Evolutionary conservation across 139 green algal genomes (phyloP).

Genomic region (Microglena sp.): DNA sequence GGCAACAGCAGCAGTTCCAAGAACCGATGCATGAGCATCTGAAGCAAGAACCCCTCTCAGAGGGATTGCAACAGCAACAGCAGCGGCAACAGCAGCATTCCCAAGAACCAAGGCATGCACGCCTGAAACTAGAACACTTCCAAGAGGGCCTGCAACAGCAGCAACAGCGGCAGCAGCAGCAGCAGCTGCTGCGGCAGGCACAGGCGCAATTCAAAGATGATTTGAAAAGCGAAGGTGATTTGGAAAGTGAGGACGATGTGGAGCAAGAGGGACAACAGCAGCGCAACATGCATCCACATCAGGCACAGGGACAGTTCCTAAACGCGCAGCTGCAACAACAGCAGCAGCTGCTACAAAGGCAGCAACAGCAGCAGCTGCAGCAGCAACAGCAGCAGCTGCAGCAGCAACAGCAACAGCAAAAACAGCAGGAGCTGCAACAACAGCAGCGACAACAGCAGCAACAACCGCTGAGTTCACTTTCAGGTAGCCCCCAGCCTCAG

Average conservation of each 20-base stretch:
- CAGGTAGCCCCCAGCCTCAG: too few species aligned
- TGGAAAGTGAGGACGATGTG: too few species aligned
- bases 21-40: too few species aligned
- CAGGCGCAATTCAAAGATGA: too few species aligned
- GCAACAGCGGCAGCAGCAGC: constrained; percentile 11
- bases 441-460: not conserved
- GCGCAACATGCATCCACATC: not conserved
- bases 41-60: too few species aligned
- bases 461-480: too few species aligned
- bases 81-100: constrained; percentile 3
- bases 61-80: too few species aligned
- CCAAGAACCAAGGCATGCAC: not conserved
- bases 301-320: not conserved
- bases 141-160: constrained; percentile 6
- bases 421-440: not conserved
- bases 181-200: too few species aligned
- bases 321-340: not conserved
- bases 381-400: not conserved
- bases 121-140: constrained; percentile 12
- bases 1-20: too few species aligned
- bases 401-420: constrained; percentile 3
- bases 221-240: too few species aligned
- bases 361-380: not conserved
- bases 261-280: too few species aligned
- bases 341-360: not conserved